Evolutionary conservation across 192 early-diverging fungal genomes (phyloP).

Genomic region (Paraglomus brasilianum): DNA sequence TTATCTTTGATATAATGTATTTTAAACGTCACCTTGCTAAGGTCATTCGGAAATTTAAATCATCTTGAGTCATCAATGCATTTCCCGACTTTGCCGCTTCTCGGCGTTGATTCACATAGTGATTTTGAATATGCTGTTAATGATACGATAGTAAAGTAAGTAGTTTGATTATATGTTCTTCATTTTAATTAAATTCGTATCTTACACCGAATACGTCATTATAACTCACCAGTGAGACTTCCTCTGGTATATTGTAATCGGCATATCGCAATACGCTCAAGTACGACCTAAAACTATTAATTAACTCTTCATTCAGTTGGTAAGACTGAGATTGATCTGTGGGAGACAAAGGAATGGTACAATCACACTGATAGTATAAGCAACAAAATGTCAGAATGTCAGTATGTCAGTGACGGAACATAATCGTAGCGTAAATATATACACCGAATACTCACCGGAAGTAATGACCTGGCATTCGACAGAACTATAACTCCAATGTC

Average conservation of each 20-base stretch:
- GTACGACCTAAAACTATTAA: conserved; percentile 56
- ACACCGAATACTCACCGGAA: conserved; percentile 52
- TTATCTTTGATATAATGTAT: not conserved
- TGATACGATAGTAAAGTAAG: too few species aligned
- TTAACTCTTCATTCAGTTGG: conserved; percentile 40
- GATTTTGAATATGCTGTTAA: conserved; percentile 41
- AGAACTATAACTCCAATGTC: conserved; percentile 64
- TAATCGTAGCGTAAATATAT: conserved; percentile 17
- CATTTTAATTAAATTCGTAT: too few species aligned
- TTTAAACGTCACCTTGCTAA: conserved; percentile 38
- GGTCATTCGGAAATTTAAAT: conserved; percentile 42
- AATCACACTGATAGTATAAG: conserved; percentile 40
- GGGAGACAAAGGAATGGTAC: conserved; percentile 50
- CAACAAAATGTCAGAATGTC: not conserved
- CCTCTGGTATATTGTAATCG: conserved; percentile 60
- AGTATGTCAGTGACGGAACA: not conserved
- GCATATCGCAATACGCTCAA: conserved; percentile 50
- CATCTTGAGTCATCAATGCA: conserved; percentile 38
- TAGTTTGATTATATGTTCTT: too few species aligned
- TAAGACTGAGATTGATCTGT: conserved; percentile 36
- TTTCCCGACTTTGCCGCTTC: conserved; percentile 21
- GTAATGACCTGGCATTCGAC: conserved; percentile 66
- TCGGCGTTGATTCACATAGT: conserved; percentile 42
- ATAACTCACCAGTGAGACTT: conserved; percentile 53
- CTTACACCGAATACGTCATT: too few species aligned